Percentiles rank a stretch among this genome's conserved stretches.
phyloP scores from a whole-genome alignment of 2,329 filamentous ascomycete species.

The Blumeria graminis region DNA sequence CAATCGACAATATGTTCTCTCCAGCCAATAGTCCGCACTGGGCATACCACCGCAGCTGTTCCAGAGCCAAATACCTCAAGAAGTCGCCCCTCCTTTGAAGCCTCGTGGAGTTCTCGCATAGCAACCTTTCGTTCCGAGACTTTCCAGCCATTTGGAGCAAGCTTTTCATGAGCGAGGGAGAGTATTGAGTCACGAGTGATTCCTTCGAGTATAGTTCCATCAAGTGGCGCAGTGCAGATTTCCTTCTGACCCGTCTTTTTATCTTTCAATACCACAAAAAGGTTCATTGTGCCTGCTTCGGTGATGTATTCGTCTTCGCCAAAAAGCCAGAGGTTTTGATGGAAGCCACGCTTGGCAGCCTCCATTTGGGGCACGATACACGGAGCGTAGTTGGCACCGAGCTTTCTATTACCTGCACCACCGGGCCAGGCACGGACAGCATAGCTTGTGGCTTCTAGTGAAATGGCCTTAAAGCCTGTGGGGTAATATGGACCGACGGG shows the following conservation, averaged over 20 bases:
- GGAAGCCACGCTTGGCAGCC: conserved; percentile 74
- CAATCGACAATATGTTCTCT: conserved; percentile 60
- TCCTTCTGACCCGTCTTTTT: conserved; percentile 77
- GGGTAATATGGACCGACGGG: conserved; percentile 96
- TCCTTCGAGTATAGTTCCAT: conserved; percentile 89
- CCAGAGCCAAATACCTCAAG: conserved; percentile 86
- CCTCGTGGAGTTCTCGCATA: conserved; percentile 66
- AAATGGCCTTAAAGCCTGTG: conserved; percentile 92
- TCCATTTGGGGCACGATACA: conserved; percentile 92
- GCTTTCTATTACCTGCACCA: conserved; percentile 92
- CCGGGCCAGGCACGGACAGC: conserved; percentile 94
- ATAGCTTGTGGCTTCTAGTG: conserved; percentile 86
- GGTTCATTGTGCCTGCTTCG: conserved; percentile 97
- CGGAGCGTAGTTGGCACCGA: conserved; percentile 97
- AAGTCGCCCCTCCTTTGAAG: conserved; percentile 60
- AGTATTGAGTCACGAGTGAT: conserved; percentile 85
- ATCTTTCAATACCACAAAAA: conserved; percentile 71
- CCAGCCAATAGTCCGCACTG: conserved; percentile 76
- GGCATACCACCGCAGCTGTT: conserved; percentile 83
- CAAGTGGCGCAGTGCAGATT: conserved; percentile 80
- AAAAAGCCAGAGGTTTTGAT: conserved; percentile 97
- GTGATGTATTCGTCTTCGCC: conserved; percentile 89
- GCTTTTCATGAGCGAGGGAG: conserved; percentile 58
- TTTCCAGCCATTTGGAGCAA: conserved; percentile 70
- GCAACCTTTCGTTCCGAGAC: conserved; percentile 76